Conservation (phyloP, 2,329 filamentous ascomycete species). For the Thielaviopsis punctulata region DNA sequence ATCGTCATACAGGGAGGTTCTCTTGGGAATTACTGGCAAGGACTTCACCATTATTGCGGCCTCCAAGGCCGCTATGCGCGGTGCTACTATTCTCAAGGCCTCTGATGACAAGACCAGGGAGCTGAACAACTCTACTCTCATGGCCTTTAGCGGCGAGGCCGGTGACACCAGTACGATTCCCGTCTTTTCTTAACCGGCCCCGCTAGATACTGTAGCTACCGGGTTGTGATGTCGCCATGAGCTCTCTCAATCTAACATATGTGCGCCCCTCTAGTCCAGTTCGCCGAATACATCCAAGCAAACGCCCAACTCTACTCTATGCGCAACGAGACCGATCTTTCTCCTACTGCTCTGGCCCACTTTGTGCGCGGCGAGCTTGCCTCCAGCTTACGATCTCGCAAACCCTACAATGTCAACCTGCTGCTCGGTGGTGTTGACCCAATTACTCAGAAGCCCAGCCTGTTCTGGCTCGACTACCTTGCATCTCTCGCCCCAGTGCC, state of each 20-base stretch:
- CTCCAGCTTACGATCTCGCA: constrained; percentile 72
- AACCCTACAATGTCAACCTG: constrained; percentile 93
- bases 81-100: constrained; percentile 86
- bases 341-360: constrained; percentile 72
- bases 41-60: constrained; percentile 97
- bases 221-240: background rate
- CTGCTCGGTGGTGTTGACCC: constrained; percentile 86
- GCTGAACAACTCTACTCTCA: constrained; percentile 83
- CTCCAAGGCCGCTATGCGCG: constrained; percentile 96
- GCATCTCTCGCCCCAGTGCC: constrained; percentile 75
- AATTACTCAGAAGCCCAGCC: constrained; percentile 73
- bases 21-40: constrained; percentile 95
- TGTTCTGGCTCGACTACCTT: constrained; percentile 97
- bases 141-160: constrained; percentile 91
- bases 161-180: constrained; percentile 65
- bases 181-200: background rate
- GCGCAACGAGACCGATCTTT: constrained; percentile 88
- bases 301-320: constrained; percentile 97
- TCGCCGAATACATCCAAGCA: constrained; percentile 97
- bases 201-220: background rate
- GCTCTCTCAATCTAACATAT: constrained; percentile 6
- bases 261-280: constrained; percentile 54
- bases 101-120: constrained; percentile 89
- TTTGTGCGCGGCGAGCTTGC: constrained; percentile 93
- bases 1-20: constrained; percentile 61